Base-by-base conservation (phyloP, 805 yeast species). In the Candida chauliodis region DNA sequence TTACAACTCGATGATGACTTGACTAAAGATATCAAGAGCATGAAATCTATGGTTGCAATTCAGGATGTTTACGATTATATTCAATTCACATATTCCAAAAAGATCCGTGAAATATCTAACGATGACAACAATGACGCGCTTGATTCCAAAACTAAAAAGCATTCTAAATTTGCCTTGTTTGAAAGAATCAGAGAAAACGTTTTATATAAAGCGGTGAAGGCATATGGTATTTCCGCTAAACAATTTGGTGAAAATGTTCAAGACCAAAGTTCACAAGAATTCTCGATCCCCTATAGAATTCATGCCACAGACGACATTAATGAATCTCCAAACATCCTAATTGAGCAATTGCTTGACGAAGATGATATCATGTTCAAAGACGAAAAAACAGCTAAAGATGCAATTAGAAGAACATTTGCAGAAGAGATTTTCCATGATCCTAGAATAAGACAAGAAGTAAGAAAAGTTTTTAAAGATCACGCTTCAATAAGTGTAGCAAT, bases 51-150 rank as follows among this genome's bases (percentile, higher is more conserved):
- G 59, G 83, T 84, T 4, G 95, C 87, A 43, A 73, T 83, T 39
- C 97, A 91, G 59, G 99, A 93, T 63, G 66, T 88, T 24, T 79
- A 81, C 50, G 96, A 90, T 45, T 90, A 83, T 57, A 56, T 93
- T 39, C 82, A 80, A 49, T 93, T 90, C 63, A 69, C 73, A 1
- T 83, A 79, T 50, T 74, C 86, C n/a, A 59, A 69, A 2, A 75
- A 77, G 45, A 59, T 83, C 33, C 76, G 77, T 43, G 80, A 79
- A 37, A 62, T 50, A 28, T 40, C 74, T 15, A 48, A 40, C 42
- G 19, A 15, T 5, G 31, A 34, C n/a, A 31, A 43, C 11, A 36
- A 22, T 10, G 55, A 42, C n/a, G n/a, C 37, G 4, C 8, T 21
- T 2, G 46, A 42, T n/a, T 22, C 33, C 10, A 31, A 51, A 14